Base-by-base conservation (phyloP, 2,329 filamentous ascomycete species). In the Ascochyta lentis region DNA sequence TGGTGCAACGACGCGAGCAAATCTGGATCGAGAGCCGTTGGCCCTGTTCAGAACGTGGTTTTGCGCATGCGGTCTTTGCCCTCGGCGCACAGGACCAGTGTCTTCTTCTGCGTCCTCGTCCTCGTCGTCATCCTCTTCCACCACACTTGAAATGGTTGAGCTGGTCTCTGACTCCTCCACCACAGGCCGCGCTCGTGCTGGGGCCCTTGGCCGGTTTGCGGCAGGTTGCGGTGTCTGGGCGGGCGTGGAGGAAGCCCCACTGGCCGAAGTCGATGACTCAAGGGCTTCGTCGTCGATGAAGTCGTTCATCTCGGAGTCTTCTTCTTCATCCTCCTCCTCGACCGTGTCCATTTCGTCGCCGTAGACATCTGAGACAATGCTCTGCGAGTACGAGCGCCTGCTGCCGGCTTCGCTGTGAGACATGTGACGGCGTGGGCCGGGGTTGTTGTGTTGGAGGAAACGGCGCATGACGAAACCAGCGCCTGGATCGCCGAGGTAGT, bases 381-480 rank as follows among this genome's bases (percentile, higher is more conserved):
- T 79, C 29, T 76, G 73, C 27, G 67, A 72, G 49, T 78, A 78
- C 8, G 75, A 77, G 13, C 74, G 69, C 34, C 71, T 67, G 59
- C 76, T 77, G 35, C 75, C 74, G 44, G 75, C 74, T 50, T 77
- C 76, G 61, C 77, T 78, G 57, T 78, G 76, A 6, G 74, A 70
- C 63, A 76, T 65, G 29, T 66, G 74, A 7, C 74, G 71, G 23
- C 71, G 71, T 7, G 67, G 65, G 38, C 60, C 64, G 15, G 67
- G 63, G 52, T 61, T 69, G 53, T 66, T 65, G 53, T 56, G 53
- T 47, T 56, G 53, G 19, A 72, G 64, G 54, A 67, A 76, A 34
- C 68, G 66, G 47, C 66, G 66, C 72, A 73, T 76, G 59, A 72
- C 68, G 61, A 72, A 72, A 2, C 66, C 68, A 42, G 54, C 49